Evolutionary conservation across 2,329 filamentous ascomycete species (phyloP).

Genomic region (Aspergillus brunneoviolaceus): DNA sequence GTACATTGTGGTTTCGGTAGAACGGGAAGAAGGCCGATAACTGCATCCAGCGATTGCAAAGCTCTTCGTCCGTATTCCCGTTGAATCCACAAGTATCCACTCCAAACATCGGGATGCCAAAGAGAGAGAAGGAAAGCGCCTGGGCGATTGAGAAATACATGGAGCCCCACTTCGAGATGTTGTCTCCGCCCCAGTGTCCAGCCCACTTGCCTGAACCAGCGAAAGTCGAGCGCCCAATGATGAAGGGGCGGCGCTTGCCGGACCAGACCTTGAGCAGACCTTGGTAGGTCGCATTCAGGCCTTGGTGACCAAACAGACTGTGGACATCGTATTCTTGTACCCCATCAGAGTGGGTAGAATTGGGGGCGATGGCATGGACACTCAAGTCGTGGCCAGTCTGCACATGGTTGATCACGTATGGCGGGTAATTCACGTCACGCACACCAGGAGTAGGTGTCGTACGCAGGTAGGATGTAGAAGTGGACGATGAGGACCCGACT

Average conservation of each 20-base stretch:
- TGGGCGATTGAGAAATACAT: slow-evolving; percentile 78
- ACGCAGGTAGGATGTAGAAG: slow-evolving; percentile 52
- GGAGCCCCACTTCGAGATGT: slow-evolving; percentile 67
- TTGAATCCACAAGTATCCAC: slow-evolving; percentile 70
- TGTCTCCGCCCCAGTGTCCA: slow-evolving; percentile 82
- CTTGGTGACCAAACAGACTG: slow-evolving; percentile 73
- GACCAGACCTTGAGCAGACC: slow-evolving; percentile 65
- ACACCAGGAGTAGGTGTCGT: slow-evolving; percentile 62
- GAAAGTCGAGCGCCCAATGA: slow-evolving; percentile 81
- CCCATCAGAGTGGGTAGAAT: slow-evolving; percentile 74
- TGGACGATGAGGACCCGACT: slow-evolving; percentile 28
- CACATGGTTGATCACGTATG: slow-evolving; percentile 73
- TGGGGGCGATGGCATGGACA: slow-evolving; percentile 71
- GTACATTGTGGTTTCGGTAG: slow-evolving; percentile 72
- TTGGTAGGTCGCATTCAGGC: slow-evolving; percentile 73
- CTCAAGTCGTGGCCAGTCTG: slow-evolving; percentile 64
- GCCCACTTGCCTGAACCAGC: slow-evolving; percentile 72
- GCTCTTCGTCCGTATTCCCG: slow-evolving; percentile 65
- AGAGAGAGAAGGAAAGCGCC: slow-evolving; percentile 71
- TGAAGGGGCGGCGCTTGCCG: slow-evolving; percentile 74
- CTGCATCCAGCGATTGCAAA: slow-evolving; percentile 74
- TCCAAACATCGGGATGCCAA: slow-evolving; percentile 76
- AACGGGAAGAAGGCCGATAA: slow-evolving; percentile 74
- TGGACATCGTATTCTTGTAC: slow-evolving; percentile 78
- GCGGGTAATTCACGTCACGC: slow-evolving; percentile 70